Percentiles rank a stretch among this genome's conserved stretches.
Evolutionary conservation across 192 early-diverging fungal genomes (phyloP).

Genomic region (Rhizophagus clarus): DNA sequence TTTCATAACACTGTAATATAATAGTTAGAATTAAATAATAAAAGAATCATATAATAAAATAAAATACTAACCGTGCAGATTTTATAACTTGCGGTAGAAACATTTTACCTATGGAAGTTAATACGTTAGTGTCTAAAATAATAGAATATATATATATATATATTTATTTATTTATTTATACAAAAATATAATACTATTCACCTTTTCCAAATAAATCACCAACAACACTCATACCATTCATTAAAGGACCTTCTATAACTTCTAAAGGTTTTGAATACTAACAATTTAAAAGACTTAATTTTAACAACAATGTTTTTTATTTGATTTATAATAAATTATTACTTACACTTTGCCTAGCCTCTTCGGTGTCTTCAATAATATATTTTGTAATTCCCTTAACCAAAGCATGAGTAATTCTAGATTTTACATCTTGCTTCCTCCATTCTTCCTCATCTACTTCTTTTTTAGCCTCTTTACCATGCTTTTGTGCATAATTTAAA

Average conservation of each 20-base stretch:
- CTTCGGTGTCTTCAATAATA: slow-evolving; percentile 92
- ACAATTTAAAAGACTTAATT: not conserved
- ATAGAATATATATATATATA: not conserved
- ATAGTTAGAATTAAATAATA: not conserved
- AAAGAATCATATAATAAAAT: not conserved
- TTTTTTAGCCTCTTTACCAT: slow-evolving; percentile 69
- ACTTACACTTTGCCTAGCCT: slow-evolving; percentile 65
- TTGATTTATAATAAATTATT: not conserved
- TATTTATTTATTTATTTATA: no score
- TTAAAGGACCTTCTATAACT: slow-evolving; percentile 95
- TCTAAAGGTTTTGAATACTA: slow-evolving; percentile 87
- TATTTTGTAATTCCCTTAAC: slow-evolving; percentile 96
- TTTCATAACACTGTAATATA: slow-evolving; percentile 83
- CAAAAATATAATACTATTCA: not conserved
- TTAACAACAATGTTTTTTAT: not conserved
- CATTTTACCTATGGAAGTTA: slow-evolving; percentile 77
- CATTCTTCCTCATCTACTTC: slow-evolving; percentile 86
- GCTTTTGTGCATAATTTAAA: slow-evolving; percentile 84
- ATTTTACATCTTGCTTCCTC: slow-evolving; percentile 72
- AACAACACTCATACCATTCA: slow-evolving; percentile 92
- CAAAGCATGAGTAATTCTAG: slow-evolving; percentile 79
- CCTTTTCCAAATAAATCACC: slow-evolving; percentile 89
- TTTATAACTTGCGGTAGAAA: slow-evolving; percentile 99
- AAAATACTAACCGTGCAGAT: slow-evolving; percentile 67
- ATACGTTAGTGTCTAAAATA: not conserved